Conservation (phyloP, 495 filamentous ascomycete species). For the Aspergillus bertholletiae region DNA sequence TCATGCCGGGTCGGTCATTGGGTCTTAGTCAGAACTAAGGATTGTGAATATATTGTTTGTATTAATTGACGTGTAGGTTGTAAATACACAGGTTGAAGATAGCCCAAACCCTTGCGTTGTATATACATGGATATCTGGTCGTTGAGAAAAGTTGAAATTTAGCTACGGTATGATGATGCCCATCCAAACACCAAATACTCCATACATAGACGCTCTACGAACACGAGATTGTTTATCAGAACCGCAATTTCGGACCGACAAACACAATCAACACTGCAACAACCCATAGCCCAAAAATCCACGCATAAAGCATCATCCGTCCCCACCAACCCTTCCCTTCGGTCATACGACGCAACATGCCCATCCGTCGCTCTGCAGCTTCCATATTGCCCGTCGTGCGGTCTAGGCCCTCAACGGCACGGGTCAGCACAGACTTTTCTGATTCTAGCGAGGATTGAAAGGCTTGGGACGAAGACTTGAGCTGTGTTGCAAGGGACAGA, state of each 20-base stretch:
- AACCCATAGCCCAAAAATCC: slow-evolving; percentile 76
- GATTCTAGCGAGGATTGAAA: slow-evolving; percentile 68
- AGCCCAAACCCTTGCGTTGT: not conserved
- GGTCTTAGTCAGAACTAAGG: slow-evolving; percentile 35
- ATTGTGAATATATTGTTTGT: slow-evolving; percentile 24
- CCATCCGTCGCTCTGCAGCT: slow-evolving; percentile 70
- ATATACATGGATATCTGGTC: not conserved
- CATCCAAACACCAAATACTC: not conserved
- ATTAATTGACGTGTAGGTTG: not conserved
- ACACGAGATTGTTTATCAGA: slow-evolving; percentile 45
- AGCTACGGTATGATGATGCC: not conserved
- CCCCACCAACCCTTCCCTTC: slow-evolving; percentile 89
- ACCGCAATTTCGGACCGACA: slow-evolving; percentile 79
- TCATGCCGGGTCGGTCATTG: slow-evolving; percentile 41
- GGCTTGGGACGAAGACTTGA: slow-evolving; percentile 69
- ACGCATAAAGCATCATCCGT: slow-evolving; percentile 75
- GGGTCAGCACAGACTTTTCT: slow-evolving; percentile 66
- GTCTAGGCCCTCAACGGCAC: slow-evolving; percentile 71
- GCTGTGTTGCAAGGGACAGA: slow-evolving; percentile 67
- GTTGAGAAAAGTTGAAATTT: not conserved
- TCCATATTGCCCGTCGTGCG: slow-evolving; percentile 71
- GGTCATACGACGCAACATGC: slow-evolving; percentile 65
- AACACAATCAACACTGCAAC: slow-evolving; percentile 72
- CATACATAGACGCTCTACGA: not conserved
- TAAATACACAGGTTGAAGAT: too few relatives aligned